Evolutionary conservation across 176 grass and related monocot species (phyloP).

Genomic region (Aegilops longissima): DNA sequence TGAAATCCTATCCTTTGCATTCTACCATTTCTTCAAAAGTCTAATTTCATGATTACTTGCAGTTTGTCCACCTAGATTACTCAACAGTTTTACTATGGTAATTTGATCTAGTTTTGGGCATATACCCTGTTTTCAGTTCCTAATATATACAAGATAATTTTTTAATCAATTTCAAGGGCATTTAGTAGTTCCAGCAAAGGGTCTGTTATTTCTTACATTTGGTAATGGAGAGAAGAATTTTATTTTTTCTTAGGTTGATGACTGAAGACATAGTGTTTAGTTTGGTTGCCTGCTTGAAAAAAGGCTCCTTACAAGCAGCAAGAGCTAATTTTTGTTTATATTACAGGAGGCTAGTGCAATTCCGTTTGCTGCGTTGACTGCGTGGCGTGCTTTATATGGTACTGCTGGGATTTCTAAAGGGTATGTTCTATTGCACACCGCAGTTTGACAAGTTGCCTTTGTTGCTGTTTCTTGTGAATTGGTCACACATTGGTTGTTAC

Average conservation of each 20-base stretch:
- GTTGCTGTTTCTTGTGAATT: slow-evolving; percentile 6
- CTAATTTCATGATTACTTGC: not conserved
- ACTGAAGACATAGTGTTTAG: not conserved
- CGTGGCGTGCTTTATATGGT: slow-evolving; percentile 91
- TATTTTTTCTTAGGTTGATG: not conserved
- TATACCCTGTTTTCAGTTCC: not conserved
- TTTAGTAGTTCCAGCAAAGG: not conserved
- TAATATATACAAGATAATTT: not conserved
- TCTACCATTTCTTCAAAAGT: not conserved
- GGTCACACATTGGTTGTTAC: not conserved
- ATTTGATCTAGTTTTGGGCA: not conserved
- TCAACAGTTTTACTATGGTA: not conserved
- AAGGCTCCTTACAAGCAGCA: not conserved
- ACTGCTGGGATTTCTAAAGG: slow-evolving; percentile 80
- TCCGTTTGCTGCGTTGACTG: slow-evolving; percentile 95
- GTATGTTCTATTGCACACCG: slow-evolving; percentile 53
- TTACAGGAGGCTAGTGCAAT: slow-evolving; percentile 89
- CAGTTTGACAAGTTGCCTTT: slow-evolving; percentile 3
- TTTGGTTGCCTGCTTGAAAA: not conserved
- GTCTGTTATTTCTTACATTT: not conserved
- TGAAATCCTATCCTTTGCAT: not conserved
- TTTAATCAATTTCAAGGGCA: not conserved
- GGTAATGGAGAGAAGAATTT: slow-evolving; percentile 1
- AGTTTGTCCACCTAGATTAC: not conserved
- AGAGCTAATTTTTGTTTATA: slow-evolving; percentile 13